Conservation (phyloP, 2,329 filamentous ascomycete species). For the Lachnellula occidentalis region DNA sequence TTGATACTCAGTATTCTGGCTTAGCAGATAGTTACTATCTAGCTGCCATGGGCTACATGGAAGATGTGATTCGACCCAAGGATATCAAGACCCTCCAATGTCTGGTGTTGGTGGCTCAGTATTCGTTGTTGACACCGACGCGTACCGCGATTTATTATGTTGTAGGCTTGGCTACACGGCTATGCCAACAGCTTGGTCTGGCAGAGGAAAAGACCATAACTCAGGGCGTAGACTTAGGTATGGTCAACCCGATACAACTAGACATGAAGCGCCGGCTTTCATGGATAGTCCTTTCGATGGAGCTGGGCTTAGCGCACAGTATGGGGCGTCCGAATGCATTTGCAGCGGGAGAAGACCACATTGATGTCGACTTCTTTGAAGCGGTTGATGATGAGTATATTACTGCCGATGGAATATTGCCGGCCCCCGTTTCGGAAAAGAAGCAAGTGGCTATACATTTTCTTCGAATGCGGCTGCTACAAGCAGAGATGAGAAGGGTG, state of each 20-base stretch:
- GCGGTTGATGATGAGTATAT: constrained; percentile 80
- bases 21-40: constrained; percentile 93
- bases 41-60: constrained; percentile 77
- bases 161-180: constrained; percentile 77
- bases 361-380: constrained; percentile 83
- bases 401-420: constrained; percentile 66
- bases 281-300: constrained; percentile 86
- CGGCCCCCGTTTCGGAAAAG: constrained; percentile 67
- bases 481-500: constrained; percentile 80
- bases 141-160: constrained; percentile 91
- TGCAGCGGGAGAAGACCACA: constrained; percentile 72
- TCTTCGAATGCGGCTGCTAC: constrained; percentile 81
- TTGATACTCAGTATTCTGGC: constrained; percentile 84
- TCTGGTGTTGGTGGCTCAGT: constrained; percentile 79
- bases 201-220: constrained; percentile 85
- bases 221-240: constrained; percentile 47
- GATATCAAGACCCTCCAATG: constrained; percentile 88
- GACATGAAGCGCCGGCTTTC: constrained; percentile 86
- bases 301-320: constrained; percentile 79
- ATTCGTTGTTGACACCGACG: constrained; percentile 88
- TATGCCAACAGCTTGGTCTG: constrained; percentile 84
- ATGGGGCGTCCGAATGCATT: constrained; percentile 85
- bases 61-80: constrained; percentile 79
- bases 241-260: constrained; percentile 66
- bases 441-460: constrained; percentile 91